These are phyloP conservation scores for Hondaea fermentalgiana DNA, from an alignment of 108 stramenopile genomes.

Conservation along the genomic window DNA sequence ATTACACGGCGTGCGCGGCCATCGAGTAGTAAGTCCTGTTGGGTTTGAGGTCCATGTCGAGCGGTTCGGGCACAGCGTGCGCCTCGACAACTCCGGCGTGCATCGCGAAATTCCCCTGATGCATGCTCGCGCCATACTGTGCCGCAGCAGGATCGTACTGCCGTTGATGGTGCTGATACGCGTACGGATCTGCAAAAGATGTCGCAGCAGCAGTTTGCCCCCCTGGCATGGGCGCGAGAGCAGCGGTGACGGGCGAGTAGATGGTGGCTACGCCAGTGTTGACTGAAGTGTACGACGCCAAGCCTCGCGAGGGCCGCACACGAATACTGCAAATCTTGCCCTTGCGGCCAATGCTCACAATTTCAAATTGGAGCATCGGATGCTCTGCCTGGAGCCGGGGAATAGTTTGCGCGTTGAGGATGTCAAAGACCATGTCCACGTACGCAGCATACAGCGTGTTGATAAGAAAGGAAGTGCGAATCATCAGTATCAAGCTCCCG, in stretches of 20 bases:
- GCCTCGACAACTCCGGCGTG: background rate
- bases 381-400: background rate
- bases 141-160: background rate
- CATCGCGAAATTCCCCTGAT: background rate
- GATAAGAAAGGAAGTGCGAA: background rate
- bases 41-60: too few species aligned
- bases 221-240: background rate
- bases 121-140: background rate
- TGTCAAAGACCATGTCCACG: background rate
- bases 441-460: background rate
- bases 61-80: background rate
- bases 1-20: too few species aligned
- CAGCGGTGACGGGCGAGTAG: background rate
- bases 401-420: background rate
- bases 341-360: background rate
- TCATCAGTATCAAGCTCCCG: background rate
- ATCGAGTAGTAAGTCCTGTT: too few species aligned
- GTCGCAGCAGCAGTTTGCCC: background rate
- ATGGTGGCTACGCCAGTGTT: background rate
- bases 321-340: background rate
- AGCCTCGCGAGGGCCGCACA: background rate
- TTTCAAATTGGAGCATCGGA: background rate
- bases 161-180: background rate
- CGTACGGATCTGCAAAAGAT: background rate
- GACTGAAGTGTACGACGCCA: background rate